Evolutionary conservation across 192 early-diverging fungal genomes (phyloP).

Genomic region (Backusella sp.): DNA sequence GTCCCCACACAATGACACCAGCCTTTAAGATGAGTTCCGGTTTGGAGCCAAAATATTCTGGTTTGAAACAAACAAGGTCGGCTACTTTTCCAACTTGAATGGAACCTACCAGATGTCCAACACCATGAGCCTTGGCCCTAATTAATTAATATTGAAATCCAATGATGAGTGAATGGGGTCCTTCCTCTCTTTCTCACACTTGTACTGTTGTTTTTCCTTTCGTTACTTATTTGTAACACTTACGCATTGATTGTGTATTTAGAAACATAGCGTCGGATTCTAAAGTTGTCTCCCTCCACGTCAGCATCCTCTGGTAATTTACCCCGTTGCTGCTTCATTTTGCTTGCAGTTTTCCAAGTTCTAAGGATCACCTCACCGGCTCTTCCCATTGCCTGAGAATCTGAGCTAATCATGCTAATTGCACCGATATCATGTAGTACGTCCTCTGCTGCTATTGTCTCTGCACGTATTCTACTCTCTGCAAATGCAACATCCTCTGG

Average conservation of each 20-base stretch:
- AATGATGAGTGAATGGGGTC: not conserved
- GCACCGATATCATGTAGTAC: constrained; percentile 95
- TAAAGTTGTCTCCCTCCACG: constrained; percentile 78
- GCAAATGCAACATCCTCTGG: constrained; percentile 99
- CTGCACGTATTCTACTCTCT: constrained; percentile 91
- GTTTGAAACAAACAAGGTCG: constrained; percentile 85
- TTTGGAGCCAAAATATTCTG: constrained; percentile 86
- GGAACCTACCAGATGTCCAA: constrained; percentile 86
- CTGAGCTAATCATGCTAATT: constrained; percentile 93
- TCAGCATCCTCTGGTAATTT: constrained; percentile 49
- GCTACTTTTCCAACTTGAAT: constrained; percentile 93
- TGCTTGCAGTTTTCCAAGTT: constrained; percentile 95
- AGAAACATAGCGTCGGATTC: constrained; percentile 88
- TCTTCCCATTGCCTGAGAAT: constrained; percentile 96
- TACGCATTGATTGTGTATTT: constrained; percentile 98
- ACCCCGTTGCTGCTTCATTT: constrained; percentile 87
- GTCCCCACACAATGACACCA: constrained; percentile 79
- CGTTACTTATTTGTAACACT: constrained; percentile 25
- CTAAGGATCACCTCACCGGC: constrained; percentile 90
- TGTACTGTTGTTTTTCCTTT: too few relatives aligned
- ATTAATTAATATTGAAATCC: not conserved
- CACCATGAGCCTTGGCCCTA: constrained; percentile 85
- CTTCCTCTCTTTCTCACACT: not conserved
- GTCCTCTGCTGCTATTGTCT: constrained; percentile 98
- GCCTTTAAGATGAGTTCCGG: constrained; percentile 87